These are phyloP conservation scores for Mortierella sp. DNA, from an alignment of 371 early-diverging fungal genomes.

Conservation along the genomic window DNA sequence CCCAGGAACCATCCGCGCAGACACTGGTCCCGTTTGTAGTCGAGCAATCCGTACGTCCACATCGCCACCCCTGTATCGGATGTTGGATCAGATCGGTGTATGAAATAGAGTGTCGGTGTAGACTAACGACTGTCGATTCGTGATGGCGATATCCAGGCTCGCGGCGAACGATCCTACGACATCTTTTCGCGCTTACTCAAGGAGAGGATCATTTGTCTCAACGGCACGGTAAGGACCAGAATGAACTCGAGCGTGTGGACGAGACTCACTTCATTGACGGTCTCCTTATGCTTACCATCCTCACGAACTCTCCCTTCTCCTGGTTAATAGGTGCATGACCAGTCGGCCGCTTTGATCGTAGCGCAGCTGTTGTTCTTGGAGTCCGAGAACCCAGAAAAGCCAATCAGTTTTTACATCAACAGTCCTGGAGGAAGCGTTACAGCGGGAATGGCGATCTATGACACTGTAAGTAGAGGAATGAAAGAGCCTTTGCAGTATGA, in stretches of 20 bases:
- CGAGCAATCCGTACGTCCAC: constrained; percentile 73
- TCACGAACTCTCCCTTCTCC: not conserved
- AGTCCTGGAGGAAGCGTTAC: constrained; percentile 97
- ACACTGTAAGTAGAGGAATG: constrained; percentile 70
- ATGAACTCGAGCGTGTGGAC: no score
- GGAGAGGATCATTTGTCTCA: constrained; percentile 95
- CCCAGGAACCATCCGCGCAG: constrained; percentile 53
- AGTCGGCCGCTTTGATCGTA: constrained; percentile 84
- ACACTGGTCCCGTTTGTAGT: constrained; percentile 77
- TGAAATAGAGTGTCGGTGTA: no score
- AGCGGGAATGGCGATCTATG: constrained; percentile 94
- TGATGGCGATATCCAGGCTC: constrained; percentile 55
- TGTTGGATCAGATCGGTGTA: no score
- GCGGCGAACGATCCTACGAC: constrained; percentile 91
- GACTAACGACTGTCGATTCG: not conserved
- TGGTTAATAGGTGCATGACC: constrained; percentile 80
- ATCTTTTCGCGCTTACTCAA: constrained; percentile 96
- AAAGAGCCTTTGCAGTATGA: no score
- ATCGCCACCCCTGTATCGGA: not conserved
- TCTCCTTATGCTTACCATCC: not conserved
- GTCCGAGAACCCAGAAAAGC: constrained; percentile 93
- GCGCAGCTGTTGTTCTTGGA: constrained; percentile 97
- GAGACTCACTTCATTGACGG: no score
- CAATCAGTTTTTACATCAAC: constrained; percentile 95
- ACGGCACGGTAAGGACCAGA: constrained; percentile 79